Evolutionary conservation across 352 stramenopile species (phyloP).

Genomic region (Phytophthora multivora): DNA sequence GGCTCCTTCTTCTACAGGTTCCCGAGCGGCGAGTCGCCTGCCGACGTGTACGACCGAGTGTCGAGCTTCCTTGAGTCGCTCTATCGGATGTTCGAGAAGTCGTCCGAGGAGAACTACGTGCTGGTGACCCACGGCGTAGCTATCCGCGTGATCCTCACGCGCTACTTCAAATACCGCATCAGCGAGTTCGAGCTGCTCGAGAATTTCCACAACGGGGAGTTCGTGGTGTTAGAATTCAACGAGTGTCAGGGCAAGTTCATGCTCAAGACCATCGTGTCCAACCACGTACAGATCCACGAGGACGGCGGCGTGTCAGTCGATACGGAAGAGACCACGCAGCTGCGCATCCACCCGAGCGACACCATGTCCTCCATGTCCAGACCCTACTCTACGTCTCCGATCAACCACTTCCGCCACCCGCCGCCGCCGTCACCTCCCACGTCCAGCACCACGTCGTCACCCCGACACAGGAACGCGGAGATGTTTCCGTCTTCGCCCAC

Average conservation of each 20-base stretch:
- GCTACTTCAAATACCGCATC: conserved; percentile 90
- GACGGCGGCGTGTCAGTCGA: conserved; percentile 48
- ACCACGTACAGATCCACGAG: conserved; percentile 53
- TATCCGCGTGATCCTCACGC: conserved; percentile 88
- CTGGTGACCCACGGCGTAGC: conserved; percentile 88
- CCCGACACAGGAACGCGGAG: conserved; percentile 21
- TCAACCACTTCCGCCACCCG: conserved; percentile 68
- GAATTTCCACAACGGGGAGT: conserved; percentile 88
- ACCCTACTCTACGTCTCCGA: conserved; percentile 63
- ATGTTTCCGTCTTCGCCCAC: conserved; percentile 27
- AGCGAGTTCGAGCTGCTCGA: conserved; percentile 84
- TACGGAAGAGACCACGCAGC: conserved; percentile 51
- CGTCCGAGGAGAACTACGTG: conserved; percentile 81
- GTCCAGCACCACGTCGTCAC: conserved; percentile 42
- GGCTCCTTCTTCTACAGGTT: conserved; percentile 91
- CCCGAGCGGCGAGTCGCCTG: conserved; percentile 84
- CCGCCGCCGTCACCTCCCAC: conserved; percentile 44
- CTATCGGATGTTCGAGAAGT: conserved; percentile 85
- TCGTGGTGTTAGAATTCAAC: conserved; percentile 81
- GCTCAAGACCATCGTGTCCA: conserved; percentile 70
- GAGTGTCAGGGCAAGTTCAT: conserved; percentile 61
- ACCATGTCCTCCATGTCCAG: conserved; percentile 46
- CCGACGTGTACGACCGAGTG: conserved; percentile 89
- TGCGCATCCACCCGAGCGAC: conserved; percentile 58
- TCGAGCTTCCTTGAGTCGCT: conserved; percentile 90